Conservation (phyloP, 2,329 filamentous ascomycete species). For the Pyricularia grisea region DNA sequence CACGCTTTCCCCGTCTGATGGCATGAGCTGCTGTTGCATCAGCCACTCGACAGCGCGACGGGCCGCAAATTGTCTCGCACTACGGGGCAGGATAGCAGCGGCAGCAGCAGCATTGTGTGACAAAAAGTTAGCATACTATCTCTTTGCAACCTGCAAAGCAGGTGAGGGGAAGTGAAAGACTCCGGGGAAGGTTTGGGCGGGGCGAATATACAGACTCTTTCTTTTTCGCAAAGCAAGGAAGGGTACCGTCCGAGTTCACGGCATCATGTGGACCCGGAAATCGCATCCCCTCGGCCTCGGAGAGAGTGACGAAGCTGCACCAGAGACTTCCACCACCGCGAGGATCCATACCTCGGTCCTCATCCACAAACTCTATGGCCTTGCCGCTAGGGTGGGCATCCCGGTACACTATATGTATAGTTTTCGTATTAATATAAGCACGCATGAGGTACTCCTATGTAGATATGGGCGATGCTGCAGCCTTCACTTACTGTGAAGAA, state of each 20-base stretch:
- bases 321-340: slow-evolving; percentile 9
- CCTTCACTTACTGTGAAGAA: slow-evolving; percentile 22
- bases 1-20: slow-evolving; percentile 11
- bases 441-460: background rate
- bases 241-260: slow-evolving; percentile 12
- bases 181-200: no score
- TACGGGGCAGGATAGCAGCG: background rate
- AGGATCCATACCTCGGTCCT: slow-evolving; percentile 4
- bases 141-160: background rate
- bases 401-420: slow-evolving; percentile 22
- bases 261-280: slow-evolving; percentile 19
- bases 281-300: slow-evolving; percentile 13
- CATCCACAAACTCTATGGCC: slow-evolving; percentile 13
- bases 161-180: background rate
- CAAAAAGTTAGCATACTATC: background rate
- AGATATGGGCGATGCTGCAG: background rate
- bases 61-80: slow-evolving; percentile 43
- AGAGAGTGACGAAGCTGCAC: slow-evolving; percentile 16
- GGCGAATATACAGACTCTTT: slow-evolving; percentile 24
- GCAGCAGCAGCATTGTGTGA: background rate
- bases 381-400: slow-evolving; percentile 12
- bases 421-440: no score
- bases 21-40: slow-evolving; percentile 18
- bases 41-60: slow-evolving; percentile 35
- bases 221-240: slow-evolving; percentile 32